A percentile compares a stretch with the other conserved stretches of the same genome.
These are phyloP conservation scores for Tylopilus sp. DNA, from an alignment of 768 basidiomycete genomes.

Conservation along the genomic window DNA sequence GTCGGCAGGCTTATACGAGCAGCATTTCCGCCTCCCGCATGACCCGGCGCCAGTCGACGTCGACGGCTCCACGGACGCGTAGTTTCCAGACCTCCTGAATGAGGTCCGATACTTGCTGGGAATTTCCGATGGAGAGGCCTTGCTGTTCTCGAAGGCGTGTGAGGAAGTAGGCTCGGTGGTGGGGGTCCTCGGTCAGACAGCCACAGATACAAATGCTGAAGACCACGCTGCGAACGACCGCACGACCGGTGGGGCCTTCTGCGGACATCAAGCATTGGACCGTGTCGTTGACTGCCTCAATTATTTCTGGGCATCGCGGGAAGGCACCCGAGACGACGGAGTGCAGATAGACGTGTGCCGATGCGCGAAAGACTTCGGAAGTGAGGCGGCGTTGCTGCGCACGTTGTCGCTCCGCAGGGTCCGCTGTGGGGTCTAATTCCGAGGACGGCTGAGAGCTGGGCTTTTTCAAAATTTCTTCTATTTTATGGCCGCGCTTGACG, in stretches of 20 bases:
- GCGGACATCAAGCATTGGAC: conserved; percentile 44
- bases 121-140: conserved; percentile 61
- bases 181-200: conserved; percentile 53
- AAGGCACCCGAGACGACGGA: conserved; percentile 72
- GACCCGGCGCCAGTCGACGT: conserved; percentile 61
- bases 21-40: conserved; percentile 51
- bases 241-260: conserved; percentile 38
- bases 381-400: conserved; percentile 41
- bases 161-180: conserved; percentile 42
- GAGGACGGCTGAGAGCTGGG: conserved; percentile 8
- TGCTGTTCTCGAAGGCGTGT: conserved; percentile 49
- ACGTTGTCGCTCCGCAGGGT: conserved; percentile 4
- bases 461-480: conserved; percentile 40
- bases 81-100: conserved; percentile 61
- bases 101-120: conserved; percentile 48
- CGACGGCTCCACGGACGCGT: conserved; percentile 39
- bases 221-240: conserved; percentile 73
- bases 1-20: conserved; percentile 44
- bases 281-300: conserved; percentile 49
- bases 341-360: conserved; percentile 72
- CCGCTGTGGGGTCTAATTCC: neutral
- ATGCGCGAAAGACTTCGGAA: conserved; percentile 67
- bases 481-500: conserved; percentile 47
- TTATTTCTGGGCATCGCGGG: conserved; percentile 64
- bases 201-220: conserved; percentile 76